Conservation (phyloP, 805 yeast species). For the Starmera pachycereana region DNA sequence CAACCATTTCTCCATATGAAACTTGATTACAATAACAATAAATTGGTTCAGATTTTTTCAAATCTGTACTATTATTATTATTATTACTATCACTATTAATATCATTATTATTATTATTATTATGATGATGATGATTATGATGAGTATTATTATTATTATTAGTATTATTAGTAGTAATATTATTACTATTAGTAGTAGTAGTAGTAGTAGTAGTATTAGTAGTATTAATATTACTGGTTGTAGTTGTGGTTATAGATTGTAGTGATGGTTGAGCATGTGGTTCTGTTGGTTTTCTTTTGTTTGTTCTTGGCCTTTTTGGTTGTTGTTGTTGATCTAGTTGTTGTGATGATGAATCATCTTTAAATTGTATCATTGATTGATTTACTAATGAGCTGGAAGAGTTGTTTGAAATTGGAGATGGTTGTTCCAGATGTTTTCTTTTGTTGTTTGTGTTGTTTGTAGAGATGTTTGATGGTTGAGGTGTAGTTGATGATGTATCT, state of each 20-base stretch:
- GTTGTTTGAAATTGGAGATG: not conserved
- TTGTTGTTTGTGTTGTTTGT: too few species aligned
- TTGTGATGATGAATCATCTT: not conserved
- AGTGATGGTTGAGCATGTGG: not conserved
- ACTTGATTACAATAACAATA: slow-evolving; percentile 96
- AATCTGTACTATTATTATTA: not conserved
- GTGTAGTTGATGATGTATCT: not conserved
- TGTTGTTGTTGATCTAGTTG: not conserved
- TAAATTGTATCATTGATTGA: not conserved
- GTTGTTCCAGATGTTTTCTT: too few species aligned
- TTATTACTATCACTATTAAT: not conserved
- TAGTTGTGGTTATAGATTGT: slow-evolving; percentile 1
- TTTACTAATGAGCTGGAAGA: not conserved
- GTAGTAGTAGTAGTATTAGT: not conserved
- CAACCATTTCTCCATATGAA: slow-evolving; percentile 98
- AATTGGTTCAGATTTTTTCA: slow-evolving; percentile 47
- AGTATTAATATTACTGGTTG: slow-evolving; percentile 3
- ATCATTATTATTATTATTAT: not conserved
- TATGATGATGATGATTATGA: too few species aligned
- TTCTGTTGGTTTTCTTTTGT: not conserved
- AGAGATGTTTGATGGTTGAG: not conserved
- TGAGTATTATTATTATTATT: not conserved
- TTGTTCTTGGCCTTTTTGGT: not conserved
- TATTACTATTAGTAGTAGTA: not conserved
- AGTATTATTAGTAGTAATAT: not conserved